Base-by-base conservation (phyloP, 768 basidiomycete genomes). In the Tulasnella sp. region DNA sequence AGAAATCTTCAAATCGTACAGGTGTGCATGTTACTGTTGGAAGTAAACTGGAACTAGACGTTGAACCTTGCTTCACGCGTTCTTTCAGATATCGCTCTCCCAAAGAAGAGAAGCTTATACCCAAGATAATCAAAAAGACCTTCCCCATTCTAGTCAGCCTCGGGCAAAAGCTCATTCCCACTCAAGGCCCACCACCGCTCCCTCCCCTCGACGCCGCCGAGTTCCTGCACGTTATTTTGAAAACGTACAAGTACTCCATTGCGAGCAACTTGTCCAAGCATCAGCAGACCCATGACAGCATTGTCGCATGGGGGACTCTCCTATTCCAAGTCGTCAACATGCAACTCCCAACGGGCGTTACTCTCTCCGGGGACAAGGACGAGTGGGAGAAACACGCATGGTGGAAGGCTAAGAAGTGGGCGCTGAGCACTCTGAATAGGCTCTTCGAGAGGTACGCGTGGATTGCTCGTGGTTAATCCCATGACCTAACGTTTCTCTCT, bases 371-470 rank as follows among this genome's bases (percentile, higher is more conserved):
- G 27, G 82, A 87, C 59, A 79, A 82, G 62, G 86, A 90, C 4
- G 85, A 86, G 15, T 75, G 86, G 34, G 88, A 92, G 73, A 77
- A 76, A 49, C 80, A 76, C 48, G 86, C 88, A 66, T 95, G 92
- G 91, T 90, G 89, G 86, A 85, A 84, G 68, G 79, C 85, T 8
- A 94, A 94, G 74, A 95, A 95, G 68, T 94, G 91, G 92, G 88
- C 91, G 0, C 92, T 85, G 67, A 80, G 78, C n/a, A 82, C 81
- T 38, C 74, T 95, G 7, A 86, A 86, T 34, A 76, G 83, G 23
- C 73, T 92, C 15, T 92, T 92, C 77, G 85, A 86, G 66, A 78
- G 85, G 79, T 84, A 56, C 4, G 68, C 44, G 23, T 56, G 13
- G 4, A 8, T 50, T 27, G 34, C 53, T 61, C 21, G n/a, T n/a